These are phyloP conservation scores for Setaria italica DNA, from an alignment of 202 grass and related monocot species.

Conservation along the genomic window DNA sequence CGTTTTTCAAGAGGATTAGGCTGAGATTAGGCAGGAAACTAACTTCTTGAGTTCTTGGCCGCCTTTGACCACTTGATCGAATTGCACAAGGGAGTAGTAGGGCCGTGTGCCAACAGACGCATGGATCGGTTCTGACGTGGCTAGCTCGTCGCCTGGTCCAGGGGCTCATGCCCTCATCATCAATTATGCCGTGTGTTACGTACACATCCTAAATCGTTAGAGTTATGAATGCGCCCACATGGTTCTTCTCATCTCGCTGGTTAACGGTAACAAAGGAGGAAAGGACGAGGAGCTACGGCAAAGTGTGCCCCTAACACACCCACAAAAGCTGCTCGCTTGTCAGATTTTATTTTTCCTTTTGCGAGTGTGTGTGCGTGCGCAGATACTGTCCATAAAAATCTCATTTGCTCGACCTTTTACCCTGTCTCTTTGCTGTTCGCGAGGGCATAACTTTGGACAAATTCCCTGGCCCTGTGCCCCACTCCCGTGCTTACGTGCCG, in stretches of 20 bases:
- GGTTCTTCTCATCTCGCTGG: neutral
- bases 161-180: neutral
- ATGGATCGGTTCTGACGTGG: neutral
- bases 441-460: slow-evolving; percentile 50
- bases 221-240: slow-evolving; percentile 22
- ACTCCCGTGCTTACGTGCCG: slow-evolving; percentile 14
- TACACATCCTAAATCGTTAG: neutral
- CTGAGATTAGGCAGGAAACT: neutral
- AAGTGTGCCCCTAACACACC: slow-evolving; percentile 44
- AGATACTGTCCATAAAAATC: slow-evolving; percentile 37
- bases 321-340: slow-evolving; percentile 42
- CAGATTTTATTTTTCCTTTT: slow-evolving; percentile 25
- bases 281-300: slow-evolving; percentile 19
- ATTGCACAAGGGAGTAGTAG: neutral
- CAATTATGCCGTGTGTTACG: slow-evolving; percentile 3
- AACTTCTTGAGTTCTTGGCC: neutral
- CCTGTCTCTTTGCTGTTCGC: slow-evolving; percentile 38
- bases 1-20: neutral
- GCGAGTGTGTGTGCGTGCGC: neutral
- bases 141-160: slow-evolving; percentile 5
- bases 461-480: slow-evolving; percentile 29
- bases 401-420: slow-evolving; percentile 21
- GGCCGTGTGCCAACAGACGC: slow-evolving; percentile 2
- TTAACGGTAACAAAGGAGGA: slow-evolving; percentile 40
- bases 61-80: slow-evolving; percentile 21